Conservation (phyloP, 2,329 filamentous ascomycete genomes). For the Hypoxylon sp. region DNA sequence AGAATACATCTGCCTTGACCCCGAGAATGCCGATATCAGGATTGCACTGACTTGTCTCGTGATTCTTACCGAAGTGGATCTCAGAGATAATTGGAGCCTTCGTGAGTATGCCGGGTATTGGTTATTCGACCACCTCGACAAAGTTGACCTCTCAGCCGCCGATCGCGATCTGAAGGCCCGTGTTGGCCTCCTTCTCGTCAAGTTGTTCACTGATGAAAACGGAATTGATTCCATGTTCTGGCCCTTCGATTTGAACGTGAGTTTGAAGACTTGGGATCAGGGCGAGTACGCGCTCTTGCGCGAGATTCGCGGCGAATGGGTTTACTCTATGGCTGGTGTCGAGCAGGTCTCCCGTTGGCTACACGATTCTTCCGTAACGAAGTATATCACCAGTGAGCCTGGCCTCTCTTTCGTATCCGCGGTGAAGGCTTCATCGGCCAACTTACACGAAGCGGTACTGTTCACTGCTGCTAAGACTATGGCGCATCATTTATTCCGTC, state of each 20-base stretch:
- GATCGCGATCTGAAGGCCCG: conserved; percentile 48
- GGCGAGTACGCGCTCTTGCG: conserved; percentile 40
- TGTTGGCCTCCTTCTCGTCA: conserved; percentile 47
- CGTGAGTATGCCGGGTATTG: conserved; percentile 47
- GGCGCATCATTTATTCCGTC: conserved; percentile 47
- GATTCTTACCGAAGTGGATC: conserved; percentile 45
- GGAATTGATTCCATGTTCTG: conserved; percentile 50
- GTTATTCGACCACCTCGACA: conserved; percentile 47
- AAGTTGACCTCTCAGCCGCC: conserved; percentile 47
- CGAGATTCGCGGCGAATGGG: conserved; percentile 46
- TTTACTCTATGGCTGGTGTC: conserved; percentile 46
- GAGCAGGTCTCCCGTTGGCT: conserved; percentile 47
- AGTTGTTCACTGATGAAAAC: conserved; percentile 46
- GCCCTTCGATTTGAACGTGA: conserved; percentile 39
- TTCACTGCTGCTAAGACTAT: conserved; percentile 44
- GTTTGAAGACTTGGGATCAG: conserved; percentile 46
- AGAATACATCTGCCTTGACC: conserved; percentile 50
- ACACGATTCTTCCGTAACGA: conserved; percentile 46
- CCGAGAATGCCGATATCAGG: conserved; percentile 50
- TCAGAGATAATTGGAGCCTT: conserved; percentile 38
- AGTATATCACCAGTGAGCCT: conserved; percentile 34
- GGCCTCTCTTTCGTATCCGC: conserved; percentile 39
- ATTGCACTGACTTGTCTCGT: conserved; percentile 47
- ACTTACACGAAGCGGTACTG: conserved; percentile 43
- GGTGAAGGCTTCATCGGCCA: conserved; percentile 37